Evolutionary conservation across 23 red algal species (phyloP), one percentile per base, ranked within the genome.

Genomic region (Agarophyton chilense): DNA sequence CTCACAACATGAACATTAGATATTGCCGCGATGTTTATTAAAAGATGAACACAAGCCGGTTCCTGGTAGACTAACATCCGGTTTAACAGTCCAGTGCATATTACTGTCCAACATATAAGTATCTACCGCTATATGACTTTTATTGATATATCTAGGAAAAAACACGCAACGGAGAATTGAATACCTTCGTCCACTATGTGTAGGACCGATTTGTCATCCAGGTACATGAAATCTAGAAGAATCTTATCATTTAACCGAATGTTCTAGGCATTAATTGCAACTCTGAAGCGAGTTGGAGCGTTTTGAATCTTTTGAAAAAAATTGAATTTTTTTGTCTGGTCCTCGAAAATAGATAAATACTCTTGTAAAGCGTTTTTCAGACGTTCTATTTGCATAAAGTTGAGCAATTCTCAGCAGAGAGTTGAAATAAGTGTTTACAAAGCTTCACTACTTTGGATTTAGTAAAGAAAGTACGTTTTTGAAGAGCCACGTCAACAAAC

Each of bases 241-340:
- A 83, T 19, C 2, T 51, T 51, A 5, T 83, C 26, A 6, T 64
- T 83, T 36, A 86, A 86, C 1, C 81, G 64, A 4, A 50, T 6
- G 43, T 86, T n/a, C 45, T 72, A 58, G 12, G 55, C 32, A 6
- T 60, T 60, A 17, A 67, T 41, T 1, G 33, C 22, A 1, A 86
- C 58, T 5, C 82, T 6, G 36, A 87, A 87, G 28, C 82, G 36
- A 12, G 16, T 71, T 7, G 82, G 60, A 9, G 82, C 82, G 4
- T 13, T 52, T 24, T 87, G 29, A 41, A 87, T 87, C 19, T 43
- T 39, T 74, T 87, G 82, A 31, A 62, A 87, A 42, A 62, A 62
- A 35, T 87, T 33, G 45, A 62, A 87, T 51, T 62, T 14, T 36
- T 16, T 74, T 8, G 82, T 9, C 10, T 74, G 16, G 13, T 87